Evolutionary conservation across 2,329 filamentous ascomycete species (phyloP), one percentile per base, ranked within the genome.

Genomic region (Pestalotiopsis sp.): DNA sequence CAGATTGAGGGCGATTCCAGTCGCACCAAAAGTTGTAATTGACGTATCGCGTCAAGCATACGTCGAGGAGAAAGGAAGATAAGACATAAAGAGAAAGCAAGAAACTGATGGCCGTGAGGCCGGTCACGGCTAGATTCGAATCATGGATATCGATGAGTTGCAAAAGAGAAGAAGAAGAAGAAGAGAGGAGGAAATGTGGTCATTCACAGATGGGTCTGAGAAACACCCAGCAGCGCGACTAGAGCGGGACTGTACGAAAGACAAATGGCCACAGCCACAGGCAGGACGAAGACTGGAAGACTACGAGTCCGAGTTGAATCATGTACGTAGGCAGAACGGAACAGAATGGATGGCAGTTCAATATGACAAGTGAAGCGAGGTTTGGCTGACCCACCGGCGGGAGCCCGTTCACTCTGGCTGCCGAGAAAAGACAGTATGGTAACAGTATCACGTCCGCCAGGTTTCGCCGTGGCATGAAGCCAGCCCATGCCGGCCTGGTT

Each of bases 1-100:
- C 67, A 64, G 72, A 64, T 52, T 67, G 67, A 71, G 75, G 75
- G 83, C 83, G 83, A 85, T 77, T 79, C 82, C 82, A 83, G 83
- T 81, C 81, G 81, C 81, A 71, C 17, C 20, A 70, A 7, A 36
- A 66, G 55, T 68, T 45, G 72, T 68, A 65, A 69, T 41, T 71
- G 45, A 65, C 64, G 71, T 67, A 73, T 73, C 71, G 72, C 67
- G 68, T 69, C 70, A 73, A 72, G 71, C 69, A 78, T 76, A 73
- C 72, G 70, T 72, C 73, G 73, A 36, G 31, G 31, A 36, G 31
- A 72, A 68, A 45, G 27, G 36, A 23, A 55, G 14, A 55, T 36
- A 36, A 36, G 31, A 36, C 31, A 31, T 14, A 45, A n/a, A 36
- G 17, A 41, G 70, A 69, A 73, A 72, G 72, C 73, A 71, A 76